Base-by-base conservation (phyloP, 306 rosid species). In the Fragaria nilgerrensis region DNA sequence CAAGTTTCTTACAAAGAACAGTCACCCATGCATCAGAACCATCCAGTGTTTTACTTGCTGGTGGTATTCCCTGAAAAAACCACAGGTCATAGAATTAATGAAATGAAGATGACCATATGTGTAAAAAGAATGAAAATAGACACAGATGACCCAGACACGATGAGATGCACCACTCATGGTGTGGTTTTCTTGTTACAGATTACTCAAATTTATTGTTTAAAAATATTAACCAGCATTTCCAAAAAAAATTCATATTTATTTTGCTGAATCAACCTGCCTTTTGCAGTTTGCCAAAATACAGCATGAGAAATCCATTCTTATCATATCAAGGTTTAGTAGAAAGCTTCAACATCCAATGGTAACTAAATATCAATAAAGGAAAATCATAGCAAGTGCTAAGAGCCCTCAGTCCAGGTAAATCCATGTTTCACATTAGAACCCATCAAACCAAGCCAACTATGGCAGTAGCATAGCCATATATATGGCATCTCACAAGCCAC, bases 21-120 rank as follows among this genome's bases (percentile, higher is more conserved):
- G 93, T 86, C 80, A 89, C 92, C 98, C 97, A 95, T n/a, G 84
- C 89, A 82, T 89, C 93, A 70, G 93, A 56, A 41, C 83, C 91
- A 41, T 86, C 50, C 81, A 87, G 68, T 34, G 45, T 27, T 82
- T 82, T 92, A 80, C 84, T 86, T 14, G 80, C 91, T 63, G 96
- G 97, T 56, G 98, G 96, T 66, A 71, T 90, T 63, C 97, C 97
- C 98, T 94, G 84, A 29, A 66, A 70, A 78, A 19, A 75, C 68
- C 47, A 44, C 77, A 80, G 75, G 55, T 37, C 43, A 79, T 74
- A 27, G 59, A 74, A 11, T 9, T 17, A 16, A 43, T 41, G 77
- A 74, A 39, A 74, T n/a, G 55, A 68, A 41, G 70, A 47, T 56
- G 27, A 53, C 9, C 32, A 53, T 16, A 47, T 32, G 50, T 7